These are phyloP conservation scores for Ogataea pignaliae DNA, from an alignment of 805 yeast genomes.

Conservation along the genomic window DNA sequence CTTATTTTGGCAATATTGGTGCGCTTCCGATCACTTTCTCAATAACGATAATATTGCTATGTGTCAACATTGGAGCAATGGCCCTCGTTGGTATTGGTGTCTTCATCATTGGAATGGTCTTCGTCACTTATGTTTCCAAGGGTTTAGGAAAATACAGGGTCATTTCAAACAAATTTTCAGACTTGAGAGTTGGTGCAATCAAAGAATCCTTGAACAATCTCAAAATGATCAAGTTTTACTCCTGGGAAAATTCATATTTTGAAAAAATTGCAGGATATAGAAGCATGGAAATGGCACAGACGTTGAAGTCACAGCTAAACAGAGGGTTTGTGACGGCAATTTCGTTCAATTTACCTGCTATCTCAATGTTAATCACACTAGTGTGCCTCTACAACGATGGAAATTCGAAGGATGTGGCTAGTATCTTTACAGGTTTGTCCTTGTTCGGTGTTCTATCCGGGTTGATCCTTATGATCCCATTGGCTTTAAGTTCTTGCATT, in stretches of 20 bases:
- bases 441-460: constrained; percentile 45
- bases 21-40: constrained; percentile 59
- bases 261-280: constrained; percentile 52
- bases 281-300: constrained; percentile 50
- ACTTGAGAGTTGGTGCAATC: constrained; percentile 65
- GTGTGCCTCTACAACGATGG: constrained; percentile 34
- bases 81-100: constrained; percentile 67
- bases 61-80: constrained; percentile 65
- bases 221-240: constrained; percentile 77
- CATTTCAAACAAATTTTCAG: constrained; percentile 59
- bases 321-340: constrained; percentile 56
- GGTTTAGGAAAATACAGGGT: constrained; percentile 49
- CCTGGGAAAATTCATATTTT: constrained; percentile 83
- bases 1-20: constrained; percentile 58
- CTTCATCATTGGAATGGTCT: constrained; percentile 44
- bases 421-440: constrained; percentile 63
- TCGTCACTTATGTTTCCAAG: constrained; percentile 43
- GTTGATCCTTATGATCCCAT: constrained; percentile 61
- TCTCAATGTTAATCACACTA: constrained; percentile 62
- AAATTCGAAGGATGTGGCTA: constrained; percentile 46
- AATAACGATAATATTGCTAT: constrained; percentile 57
- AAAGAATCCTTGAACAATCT: constrained; percentile 74
- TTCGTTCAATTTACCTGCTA: constrained; percentile 53
- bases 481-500: constrained; percentile 59
- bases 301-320: constrained; percentile 55